These are phyloP conservation scores for Paramecium sonneborni DNA, from an alignment of 73 alveolate genomes.

Conservation along the genomic window DNA sequence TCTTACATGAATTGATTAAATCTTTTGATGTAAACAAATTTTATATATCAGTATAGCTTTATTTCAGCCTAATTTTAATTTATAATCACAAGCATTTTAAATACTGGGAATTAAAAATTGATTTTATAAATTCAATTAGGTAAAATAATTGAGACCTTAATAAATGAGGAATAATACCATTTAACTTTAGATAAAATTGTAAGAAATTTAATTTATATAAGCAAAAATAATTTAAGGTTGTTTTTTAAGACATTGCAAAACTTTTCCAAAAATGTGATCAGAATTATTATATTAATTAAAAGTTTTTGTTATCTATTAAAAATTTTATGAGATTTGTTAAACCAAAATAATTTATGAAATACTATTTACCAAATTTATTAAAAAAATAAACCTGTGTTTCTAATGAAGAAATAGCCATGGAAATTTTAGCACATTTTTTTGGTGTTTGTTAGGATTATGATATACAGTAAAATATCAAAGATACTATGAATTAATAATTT, in stretches of 20 bases:
- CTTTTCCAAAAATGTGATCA: not conserved
- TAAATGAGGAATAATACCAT: not conserved
- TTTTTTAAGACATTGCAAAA: not conserved
- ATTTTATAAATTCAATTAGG: not conserved
- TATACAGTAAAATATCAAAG: not conserved
- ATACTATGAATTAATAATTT: not conserved
- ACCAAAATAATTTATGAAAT: not conserved
- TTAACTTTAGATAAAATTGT: not conserved
- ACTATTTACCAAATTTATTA: not conserved
- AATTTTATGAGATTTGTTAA: not conserved
- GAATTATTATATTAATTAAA: not conserved
- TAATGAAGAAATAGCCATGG: not conserved
- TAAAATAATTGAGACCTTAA: not conserved
- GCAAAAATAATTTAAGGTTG: not conserved
- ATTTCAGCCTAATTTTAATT: not conserved
- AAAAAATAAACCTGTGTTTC: not conserved
- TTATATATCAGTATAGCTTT: not conserved
- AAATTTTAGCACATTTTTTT: conserved; percentile 8
- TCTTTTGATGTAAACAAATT: not conserved
- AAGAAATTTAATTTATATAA: not conserved
- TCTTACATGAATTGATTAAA: conserved; percentile 1
- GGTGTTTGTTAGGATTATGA: not conserved
- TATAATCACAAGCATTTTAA: not conserved
- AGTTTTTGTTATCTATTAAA: not conserved
- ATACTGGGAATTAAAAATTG: not conserved